phyloP scores from a whole-genome alignment of 495 filamentous ascomycete genomes.

The Xylaria telfairii region DNA sequence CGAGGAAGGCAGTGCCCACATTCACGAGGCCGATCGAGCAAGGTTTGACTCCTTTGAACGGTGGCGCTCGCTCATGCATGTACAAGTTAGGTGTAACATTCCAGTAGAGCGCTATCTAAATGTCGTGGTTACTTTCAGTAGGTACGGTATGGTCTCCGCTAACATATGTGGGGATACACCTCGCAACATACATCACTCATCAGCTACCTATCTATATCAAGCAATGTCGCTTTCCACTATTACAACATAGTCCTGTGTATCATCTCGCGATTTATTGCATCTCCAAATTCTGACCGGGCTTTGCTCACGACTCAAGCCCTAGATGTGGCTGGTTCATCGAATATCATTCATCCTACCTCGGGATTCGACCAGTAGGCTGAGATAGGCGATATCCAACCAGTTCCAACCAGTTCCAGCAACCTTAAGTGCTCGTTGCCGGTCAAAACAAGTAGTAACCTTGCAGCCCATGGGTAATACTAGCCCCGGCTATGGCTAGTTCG shows the following conservation, averaged over 20 bases:
- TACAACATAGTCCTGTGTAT: not conserved
- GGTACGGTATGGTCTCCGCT: not conserved
- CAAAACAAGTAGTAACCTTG: not conserved
- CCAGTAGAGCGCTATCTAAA: not conserved
- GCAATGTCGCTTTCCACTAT: not conserved
- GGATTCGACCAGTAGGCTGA: not conserved
- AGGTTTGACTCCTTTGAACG: not conserved
- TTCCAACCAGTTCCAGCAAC: not conserved
- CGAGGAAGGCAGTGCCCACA: not conserved
- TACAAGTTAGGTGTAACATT: not conserved
- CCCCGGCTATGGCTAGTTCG: not conserved
- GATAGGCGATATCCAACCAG: not conserved
- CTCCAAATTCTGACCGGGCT: not conserved
- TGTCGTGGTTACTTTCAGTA: too few species aligned
- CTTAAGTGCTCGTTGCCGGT: not conserved
- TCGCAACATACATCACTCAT: slow-evolving; percentile 8
- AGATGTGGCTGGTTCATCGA: slow-evolving; percentile 14
- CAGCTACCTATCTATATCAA: not conserved
- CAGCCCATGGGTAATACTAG: not conserved
- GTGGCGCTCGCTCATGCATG: slow-evolving; percentile 7
- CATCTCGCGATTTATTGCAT: slow-evolving; percentile 4
- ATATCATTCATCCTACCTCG: not conserved
- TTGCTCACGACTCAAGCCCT: not conserved
- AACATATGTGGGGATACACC: not conserved
- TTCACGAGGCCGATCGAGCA: slow-evolving; percentile 11